These are phyloP conservation scores for Aotearoamyces nothofagi DNA, from an alignment of 2,329 filamentous ascomycete genomes.

Conservation along the genomic window DNA sequence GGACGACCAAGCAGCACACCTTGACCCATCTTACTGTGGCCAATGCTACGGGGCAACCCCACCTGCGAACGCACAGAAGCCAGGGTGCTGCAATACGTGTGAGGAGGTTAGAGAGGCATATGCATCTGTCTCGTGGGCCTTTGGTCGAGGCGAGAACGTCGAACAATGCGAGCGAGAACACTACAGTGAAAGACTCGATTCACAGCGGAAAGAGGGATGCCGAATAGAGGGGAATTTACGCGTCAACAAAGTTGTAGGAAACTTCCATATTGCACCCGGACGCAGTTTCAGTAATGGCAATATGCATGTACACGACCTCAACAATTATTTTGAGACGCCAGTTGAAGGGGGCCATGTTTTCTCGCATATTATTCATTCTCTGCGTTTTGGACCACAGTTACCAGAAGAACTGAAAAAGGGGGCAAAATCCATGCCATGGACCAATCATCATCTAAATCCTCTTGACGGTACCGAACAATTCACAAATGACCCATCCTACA, in stretches of 20 bases:
- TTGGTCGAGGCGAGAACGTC: constrained; percentile 79
- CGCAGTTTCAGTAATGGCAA: constrained; percentile 93
- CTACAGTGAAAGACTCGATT: constrained; percentile 76
- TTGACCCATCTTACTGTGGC: constrained; percentile 87
- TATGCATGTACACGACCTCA: constrained; percentile 93
- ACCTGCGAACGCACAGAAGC: constrained; percentile 55
- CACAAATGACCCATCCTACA: constrained; percentile 72
- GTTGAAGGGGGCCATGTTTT: constrained; percentile 67
- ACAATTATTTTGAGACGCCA: constrained; percentile 77
- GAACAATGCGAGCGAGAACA: constrained; percentile 94
- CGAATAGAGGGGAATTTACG: constrained; percentile 82
- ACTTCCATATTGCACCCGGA: constrained; percentile 95
- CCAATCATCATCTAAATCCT: constrained; percentile 83
- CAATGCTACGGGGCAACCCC: constrained; percentile 76
- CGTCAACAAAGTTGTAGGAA: constrained; percentile 97
- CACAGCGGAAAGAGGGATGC: constrained; percentile 82
- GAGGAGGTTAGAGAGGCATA: constrained; percentile 95
- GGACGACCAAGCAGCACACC: constrained; percentile 57
- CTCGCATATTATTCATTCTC: constrained; percentile 71
- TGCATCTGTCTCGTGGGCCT: constrained; percentile 78
- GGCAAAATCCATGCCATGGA: constrained; percentile 47
- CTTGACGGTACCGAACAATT: constrained; percentile 67
- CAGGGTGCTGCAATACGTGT: constrained; percentile 94
- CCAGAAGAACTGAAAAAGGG: constrained; percentile 56
- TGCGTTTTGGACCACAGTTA: constrained; percentile 86